Base-by-base conservation (phyloP, 2,329 filamentous ascomycete genomes). In the Thielaviopsis euricoi region DNA sequence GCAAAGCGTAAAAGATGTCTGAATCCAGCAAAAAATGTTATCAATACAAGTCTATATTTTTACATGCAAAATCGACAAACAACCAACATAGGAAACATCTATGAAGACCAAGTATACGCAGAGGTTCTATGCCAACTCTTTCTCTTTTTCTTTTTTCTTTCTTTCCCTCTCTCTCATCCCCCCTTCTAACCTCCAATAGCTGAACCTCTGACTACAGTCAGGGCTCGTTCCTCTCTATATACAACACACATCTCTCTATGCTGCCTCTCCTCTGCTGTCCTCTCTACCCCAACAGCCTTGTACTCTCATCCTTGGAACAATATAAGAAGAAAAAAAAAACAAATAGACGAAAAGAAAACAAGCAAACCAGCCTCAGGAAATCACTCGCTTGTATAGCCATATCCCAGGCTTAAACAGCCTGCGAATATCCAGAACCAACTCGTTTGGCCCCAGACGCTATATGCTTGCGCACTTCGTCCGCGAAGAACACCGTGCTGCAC, bases 401-500 rank as follows among this genome's bases (percentile, higher is more conserved):
- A 1, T 19, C 51, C 13, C 49, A 60, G 46, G 22, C 43, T 48
- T 53, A 61, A 40, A 61, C 60, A 3, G 57, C 57, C 43, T 61
- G 57, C 23, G 60, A 59, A 40, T 86, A 87, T 57, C 80, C 79
- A 61, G 69, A 71, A n/a, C 75, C 75, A 60, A 80, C 69, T 66
- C 78, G 76, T 69, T 76, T 73, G 66, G 74, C 74, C 54, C 81
- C 76, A 64, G 81, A 79, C 65, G 76, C 78, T 66, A 78, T 79
- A 74, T 85, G 94, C 72, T 98, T 98, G 67, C 93, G 79, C 50
- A 77, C 77, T 73, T 98, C 93, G 70, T 98, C 93, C 13, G 83
- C 89, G 88, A 89, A 97, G 70, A 98, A 95, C 26, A 98, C 93
- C 55, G 80, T 82, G 72, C 90, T 97, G 61, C 90, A 86, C 61